Evolutionary conservation across 2,329 filamentous ascomycete species (phyloP), one percentile per base, ranked within the genome.

Genomic region (Ascochyta rabiei): DNA sequence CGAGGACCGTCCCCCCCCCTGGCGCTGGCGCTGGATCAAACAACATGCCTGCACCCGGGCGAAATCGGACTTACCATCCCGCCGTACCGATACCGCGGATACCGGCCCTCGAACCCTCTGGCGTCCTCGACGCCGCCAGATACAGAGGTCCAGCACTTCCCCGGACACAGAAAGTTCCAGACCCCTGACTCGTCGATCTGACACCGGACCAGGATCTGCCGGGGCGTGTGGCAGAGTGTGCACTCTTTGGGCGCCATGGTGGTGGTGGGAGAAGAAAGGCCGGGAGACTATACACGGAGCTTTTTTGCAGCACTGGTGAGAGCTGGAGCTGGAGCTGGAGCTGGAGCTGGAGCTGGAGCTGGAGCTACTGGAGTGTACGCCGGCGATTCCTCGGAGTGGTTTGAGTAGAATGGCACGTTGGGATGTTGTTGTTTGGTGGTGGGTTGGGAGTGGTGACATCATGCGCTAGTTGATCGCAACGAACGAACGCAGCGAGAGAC

Each of bases 101-200:
- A 66, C 28, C 53, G 24, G 0, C 56, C 62, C 35, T 63, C 46
- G 12, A 68, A 18, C 1, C 65, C 65, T 19, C 56, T 54, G 4
- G 65, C 78, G 59, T 80, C 78, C 33, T 77, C 73, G 2, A 76
- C 67, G 6, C 77, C 77, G n/a, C 78, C 78, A 1, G 74, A 77
- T 1, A 79, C 76, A 2, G 66, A 62, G 28, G 68, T 70, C 78
- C 78, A 80, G 66, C 78, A 80, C 15, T 64, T 57, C 4, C 76
- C 76, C 0, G 77, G 73, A 55, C 78, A 79, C 8, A 80, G 70
- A 47, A 80, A 76, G 57, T 79, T 71, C 78, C 78, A 80, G 53
- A 63, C 71, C 4, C 52, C 57, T 2, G 70, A 71, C 0, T 67
- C 61, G 60, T 80, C 76, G 50, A 76, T 76, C 54, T 77, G 76